Evolutionary conservation across 2,329 filamentous ascomycete species (phyloP).

Genomic region (Ceratocystis ficicola): DNA sequence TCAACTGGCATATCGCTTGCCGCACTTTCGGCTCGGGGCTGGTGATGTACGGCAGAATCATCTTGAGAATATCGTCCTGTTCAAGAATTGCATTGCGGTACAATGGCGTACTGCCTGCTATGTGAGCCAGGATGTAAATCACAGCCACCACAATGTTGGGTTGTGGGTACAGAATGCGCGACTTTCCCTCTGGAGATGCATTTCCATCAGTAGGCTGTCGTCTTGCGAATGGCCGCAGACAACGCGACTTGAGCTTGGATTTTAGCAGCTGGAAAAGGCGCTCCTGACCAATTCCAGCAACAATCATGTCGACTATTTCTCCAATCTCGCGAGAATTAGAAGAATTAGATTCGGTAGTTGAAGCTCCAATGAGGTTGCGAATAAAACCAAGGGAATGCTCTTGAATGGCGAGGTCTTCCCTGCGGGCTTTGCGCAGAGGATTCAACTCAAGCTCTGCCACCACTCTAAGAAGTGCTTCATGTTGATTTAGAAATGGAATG

Average conservation of each 20-base stretch:
- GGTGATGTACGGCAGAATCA: slow-evolving; percentile 59
- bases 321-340: slow-evolving; percentile 43
- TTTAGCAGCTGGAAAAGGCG: slow-evolving; percentile 70
- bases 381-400: slow-evolving; percentile 85
- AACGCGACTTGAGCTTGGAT: slow-evolving; percentile 57
- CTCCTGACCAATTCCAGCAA: slow-evolving; percentile 62
- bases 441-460: slow-evolving; percentile 11
- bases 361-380: slow-evolving; percentile 58
- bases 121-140: slow-evolving; percentile 72
- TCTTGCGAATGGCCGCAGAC: slow-evolving; percentile 42
- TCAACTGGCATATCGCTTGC: slow-evolving; percentile 65
- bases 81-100: slow-evolving; percentile 68
- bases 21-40: slow-evolving; percentile 65
- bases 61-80: slow-evolving; percentile 62
- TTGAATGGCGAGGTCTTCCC: slow-evolving; percentile 74
- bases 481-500: slow-evolving; percentile 9
- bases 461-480: slow-evolving; percentile 8
- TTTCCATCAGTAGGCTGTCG: slow-evolving; percentile 27
- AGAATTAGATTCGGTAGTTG: not conserved
- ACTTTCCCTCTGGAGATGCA: slow-evolving; percentile 29
- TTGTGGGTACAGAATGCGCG: slow-evolving; percentile 44
- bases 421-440: slow-evolving; percentile 46
- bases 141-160: slow-evolving; percentile 64
- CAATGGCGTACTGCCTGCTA: slow-evolving; percentile 67
- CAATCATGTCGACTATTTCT: slow-evolving; percentile 75